Base-by-base conservation (phyloP, 23 red algal species). In the Gracilaria gracilis region DNA sequence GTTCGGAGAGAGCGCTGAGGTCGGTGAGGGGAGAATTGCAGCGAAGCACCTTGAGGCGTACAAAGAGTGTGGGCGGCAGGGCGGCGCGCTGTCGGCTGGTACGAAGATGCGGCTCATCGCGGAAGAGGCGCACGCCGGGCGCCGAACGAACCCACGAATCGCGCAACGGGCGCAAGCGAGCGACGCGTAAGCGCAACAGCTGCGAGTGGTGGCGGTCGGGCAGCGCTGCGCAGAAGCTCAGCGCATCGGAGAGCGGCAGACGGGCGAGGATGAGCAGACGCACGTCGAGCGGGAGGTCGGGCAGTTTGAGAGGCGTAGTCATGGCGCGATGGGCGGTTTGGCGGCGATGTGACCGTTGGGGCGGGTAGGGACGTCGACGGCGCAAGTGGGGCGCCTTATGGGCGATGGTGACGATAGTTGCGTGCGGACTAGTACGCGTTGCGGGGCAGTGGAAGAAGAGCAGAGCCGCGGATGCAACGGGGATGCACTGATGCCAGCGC, bases 251-350 rank as follows among this genome's bases (percentile, higher is more conserved):
- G 40, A 87, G 67, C 1, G 83, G 48, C n/a, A 87, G 83, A 36
- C 34, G 61, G 4, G 35, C 11, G 24, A 87, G 67, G 37, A 87
- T 87, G 12, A 50, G 32, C 14, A 39, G 13, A 31, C 83, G 83
- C 1, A 87, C 61, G 83, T 87, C 83, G 67, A 65, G 65, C 24
- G 83, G 83, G 38, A 87, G 83, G 80, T 83, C 32, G 29, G 36
- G 20, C 80, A 59, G 34, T 49, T 39, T 21, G 48, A 39, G 0
- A 25, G 19, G 48, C 34, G 78, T 6, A 50, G 46, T 14, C 51
- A 61, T 55, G 80, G 29, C 38, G 66, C 5, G 80, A 15, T 37
- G 15, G 37, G 55, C n/a, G 24, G 61, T 9, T 6, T 61, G 46
- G 47, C 38, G 78, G 20, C 13, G 76, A 12, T 57, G 28, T 9